These are phyloP conservation scores for Eimeria necatrix DNA, from an alignment of 169 alveolate genomes.

Conservation along the genomic window DNA sequence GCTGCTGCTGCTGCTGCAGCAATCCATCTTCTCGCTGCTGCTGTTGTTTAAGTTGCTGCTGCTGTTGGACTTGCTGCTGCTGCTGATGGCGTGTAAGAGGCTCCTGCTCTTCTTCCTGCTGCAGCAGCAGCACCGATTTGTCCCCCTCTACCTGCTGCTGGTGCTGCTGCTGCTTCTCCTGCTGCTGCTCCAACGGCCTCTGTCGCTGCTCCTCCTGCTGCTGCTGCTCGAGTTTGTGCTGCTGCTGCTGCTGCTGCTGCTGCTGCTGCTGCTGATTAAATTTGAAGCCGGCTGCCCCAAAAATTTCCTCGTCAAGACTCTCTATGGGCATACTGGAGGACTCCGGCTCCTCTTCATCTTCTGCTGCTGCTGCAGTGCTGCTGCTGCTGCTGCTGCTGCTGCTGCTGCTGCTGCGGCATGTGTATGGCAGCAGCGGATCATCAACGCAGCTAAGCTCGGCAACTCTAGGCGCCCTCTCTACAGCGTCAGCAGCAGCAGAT, in stretches of 20 bases:
- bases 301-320: conserved; percentile 2
- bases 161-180: neutral
- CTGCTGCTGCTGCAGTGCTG: neutral
- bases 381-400: conserved; percentile 7
- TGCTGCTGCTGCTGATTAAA: neutral
- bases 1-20: neutral
- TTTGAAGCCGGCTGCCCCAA: neutral
- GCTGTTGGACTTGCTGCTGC: neutral
- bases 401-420: neutral
- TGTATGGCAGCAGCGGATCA: neutral
- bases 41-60: neutral
- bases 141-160: neutral
- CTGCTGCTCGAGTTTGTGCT: neutral
- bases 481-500: too few relatives aligned
- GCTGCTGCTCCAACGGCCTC: neutral
- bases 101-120: neutral
- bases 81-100: neutral
- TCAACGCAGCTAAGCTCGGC: neutral
- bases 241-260: conserved; percentile 34
- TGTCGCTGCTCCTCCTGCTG: neutral
- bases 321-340: neutral
- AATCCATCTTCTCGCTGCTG: neutral
- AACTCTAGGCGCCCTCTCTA: neutral
- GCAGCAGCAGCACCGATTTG: neutral
- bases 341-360: neutral